Percentiles rank a stretch among this genome's conserved stretches.
These are phyloP conservation scores for Rhodotorula sp. DNA, from an alignment of 1,284 basidiomycete species.

Conservation along the genomic window DNA sequence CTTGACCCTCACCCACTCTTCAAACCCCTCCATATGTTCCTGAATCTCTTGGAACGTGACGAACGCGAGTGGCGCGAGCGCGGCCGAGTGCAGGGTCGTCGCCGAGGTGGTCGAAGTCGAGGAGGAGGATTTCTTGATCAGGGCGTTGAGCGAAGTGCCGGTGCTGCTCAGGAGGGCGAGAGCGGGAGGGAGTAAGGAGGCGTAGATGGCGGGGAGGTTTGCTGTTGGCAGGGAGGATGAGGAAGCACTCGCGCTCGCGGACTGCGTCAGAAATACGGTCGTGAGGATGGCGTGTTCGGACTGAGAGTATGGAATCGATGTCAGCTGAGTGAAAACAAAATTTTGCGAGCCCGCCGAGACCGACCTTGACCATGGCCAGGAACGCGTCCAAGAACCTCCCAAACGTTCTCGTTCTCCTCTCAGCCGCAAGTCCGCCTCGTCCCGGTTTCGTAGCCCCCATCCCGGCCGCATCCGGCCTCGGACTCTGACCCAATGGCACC, in stretches of 20 bases:
- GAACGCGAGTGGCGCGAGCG: constrained; percentile 44
- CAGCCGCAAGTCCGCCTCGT: not conserved
- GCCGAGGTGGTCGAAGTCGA: not conserved
- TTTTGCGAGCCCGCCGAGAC: not conserved
- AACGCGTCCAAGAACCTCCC: constrained; percentile 36
- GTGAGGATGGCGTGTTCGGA: constrained; percentile 33
- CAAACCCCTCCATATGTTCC: constrained; percentile 40
- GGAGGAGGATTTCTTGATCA: constrained; percentile 41
- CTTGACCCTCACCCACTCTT: constrained; percentile 42
- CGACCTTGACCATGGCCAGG: constrained; percentile 35
- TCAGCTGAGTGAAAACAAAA: no score
- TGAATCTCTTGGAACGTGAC: constrained; percentile 40
- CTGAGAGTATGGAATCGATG: no score
- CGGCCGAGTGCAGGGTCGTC: constrained; percentile 18
- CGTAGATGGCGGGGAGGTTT: constrained; percentile 26
- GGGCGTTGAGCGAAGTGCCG: constrained; percentile 41
- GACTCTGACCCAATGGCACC: not conserved
- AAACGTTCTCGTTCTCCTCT: constrained; percentile 15
- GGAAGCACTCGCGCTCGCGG: not conserved
- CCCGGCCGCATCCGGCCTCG: not conserved
- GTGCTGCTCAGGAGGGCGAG: constrained; percentile 41
- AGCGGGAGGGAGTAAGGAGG: constrained; percentile 37
- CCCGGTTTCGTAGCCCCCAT: not conserved
- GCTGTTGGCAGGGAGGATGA: constrained; percentile 6
- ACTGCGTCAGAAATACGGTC: constrained; percentile 29